phyloP scores from a whole-genome alignment of 306 rosid species.

The Sophora flavescens region DNA sequence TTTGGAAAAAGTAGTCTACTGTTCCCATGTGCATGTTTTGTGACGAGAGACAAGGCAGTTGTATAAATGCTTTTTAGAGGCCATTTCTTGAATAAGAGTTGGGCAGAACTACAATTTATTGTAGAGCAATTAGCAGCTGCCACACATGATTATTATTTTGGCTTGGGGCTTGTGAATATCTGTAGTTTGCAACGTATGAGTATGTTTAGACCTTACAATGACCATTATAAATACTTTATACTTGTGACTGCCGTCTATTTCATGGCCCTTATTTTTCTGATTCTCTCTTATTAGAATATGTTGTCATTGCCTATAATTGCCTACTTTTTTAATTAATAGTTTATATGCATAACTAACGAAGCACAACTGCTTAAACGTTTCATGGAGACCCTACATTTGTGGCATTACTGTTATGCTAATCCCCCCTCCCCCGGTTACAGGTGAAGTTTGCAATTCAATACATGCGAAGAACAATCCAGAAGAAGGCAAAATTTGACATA shows the following conservation, averaged over 20 bases:
- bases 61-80: not conserved
- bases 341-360: slow-evolving; percentile 25
- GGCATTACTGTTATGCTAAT: slow-evolving; percentile 13
- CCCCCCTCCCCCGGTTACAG: slow-evolving; percentile 46
- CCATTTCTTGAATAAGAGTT: slow-evolving; percentile 6
- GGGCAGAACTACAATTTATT: not conserved
- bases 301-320: not conserved
- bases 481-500: slow-evolving; percentile 98
- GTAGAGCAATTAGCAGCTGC: slow-evolving; percentile 14
- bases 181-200: not conserved
- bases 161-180: not conserved
- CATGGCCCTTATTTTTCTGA: not conserved
- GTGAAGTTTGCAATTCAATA: slow-evolving; percentile 93
- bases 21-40: not conserved
- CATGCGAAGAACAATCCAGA: slow-evolving; percentile 89
- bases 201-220: slow-evolving; percentile 13
- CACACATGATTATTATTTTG: not conserved
- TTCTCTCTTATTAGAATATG: not conserved
- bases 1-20: not conserved
- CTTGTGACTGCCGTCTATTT: not conserved
- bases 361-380: slow-evolving; percentile 18
- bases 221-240: not conserved
- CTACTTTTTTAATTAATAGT: slow-evolving; percentile 1
- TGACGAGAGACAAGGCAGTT: not conserved
- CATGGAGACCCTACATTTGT: not conserved